Conservation (phyloP, 495 filamentous ascomycete species). For the Chaetomidium leptoderma region DNA sequence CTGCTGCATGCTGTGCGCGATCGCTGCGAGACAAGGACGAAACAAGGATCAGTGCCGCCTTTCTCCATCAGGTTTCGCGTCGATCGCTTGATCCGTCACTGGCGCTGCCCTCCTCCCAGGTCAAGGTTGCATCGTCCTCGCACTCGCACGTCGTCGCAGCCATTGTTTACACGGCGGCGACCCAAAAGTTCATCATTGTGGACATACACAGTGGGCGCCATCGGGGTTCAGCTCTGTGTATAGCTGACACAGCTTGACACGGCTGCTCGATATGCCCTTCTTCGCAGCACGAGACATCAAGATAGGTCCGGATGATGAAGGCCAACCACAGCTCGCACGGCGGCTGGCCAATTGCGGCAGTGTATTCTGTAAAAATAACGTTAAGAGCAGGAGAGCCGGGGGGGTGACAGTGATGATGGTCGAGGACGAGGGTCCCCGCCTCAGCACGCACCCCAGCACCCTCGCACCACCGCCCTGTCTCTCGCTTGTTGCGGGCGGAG, state of each 20-base stretch:
- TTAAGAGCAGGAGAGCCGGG: not conserved
- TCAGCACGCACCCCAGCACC: not conserved
- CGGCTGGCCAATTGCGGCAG: constrained; percentile 3
- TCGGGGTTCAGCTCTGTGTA: not conserved
- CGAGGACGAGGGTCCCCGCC: not conserved
- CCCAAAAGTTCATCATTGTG: not conserved
- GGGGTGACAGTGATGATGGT: not conserved
- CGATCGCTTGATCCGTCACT: not conserved
- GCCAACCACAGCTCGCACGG: not conserved
- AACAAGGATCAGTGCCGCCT: constrained; percentile 1
- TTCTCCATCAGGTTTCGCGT: not conserved
- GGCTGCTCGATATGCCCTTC: not conserved
- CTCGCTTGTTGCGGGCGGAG: constrained; percentile 7
- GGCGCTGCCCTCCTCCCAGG: not conserved
- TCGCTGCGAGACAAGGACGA: not conserved
- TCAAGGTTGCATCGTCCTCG: too few relatives aligned
- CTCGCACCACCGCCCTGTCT: not conserved
- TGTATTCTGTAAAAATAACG: constrained; percentile 9
- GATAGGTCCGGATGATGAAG: not conserved
- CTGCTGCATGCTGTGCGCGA: constrained; percentile 7
- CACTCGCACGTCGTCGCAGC: too few relatives aligned
- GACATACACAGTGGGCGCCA: not conserved
- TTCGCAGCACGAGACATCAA: too few relatives aligned
- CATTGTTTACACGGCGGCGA: not conserved
- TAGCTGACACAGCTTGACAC: constrained; percentile 1